phyloP scores from a whole-genome alignment of 441 rosid species.

The Syzygium malaccense region DNA sequence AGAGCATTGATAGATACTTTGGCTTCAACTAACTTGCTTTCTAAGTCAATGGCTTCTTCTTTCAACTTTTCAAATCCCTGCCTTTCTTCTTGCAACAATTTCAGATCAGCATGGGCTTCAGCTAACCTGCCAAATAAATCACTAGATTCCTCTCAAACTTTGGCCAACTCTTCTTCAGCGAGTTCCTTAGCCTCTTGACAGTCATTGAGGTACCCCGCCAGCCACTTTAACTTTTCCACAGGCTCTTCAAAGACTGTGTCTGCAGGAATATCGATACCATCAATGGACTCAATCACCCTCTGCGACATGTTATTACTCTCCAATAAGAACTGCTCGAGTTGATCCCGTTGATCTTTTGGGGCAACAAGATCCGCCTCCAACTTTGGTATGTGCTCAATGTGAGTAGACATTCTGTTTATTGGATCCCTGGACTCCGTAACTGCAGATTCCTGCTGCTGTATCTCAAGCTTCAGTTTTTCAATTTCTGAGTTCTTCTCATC shows the following conservation, averaged over 20 bases:
- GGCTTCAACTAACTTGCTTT: conserved; percentile 39
- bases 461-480: conserved; percentile 53
- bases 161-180: conserved; percentile 48
- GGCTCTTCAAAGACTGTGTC: conserved; percentile 45
- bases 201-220: conserved; percentile 46
- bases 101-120: not conserved
- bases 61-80: not conserved
- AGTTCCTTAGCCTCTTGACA: conserved; percentile 44
- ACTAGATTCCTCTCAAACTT: conserved; percentile 37
- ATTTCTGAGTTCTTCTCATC: conserved; percentile 70
- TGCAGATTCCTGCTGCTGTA: conserved; percentile 47
- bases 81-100: not conserved
- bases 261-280: conserved; percentile 39
- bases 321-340: conserved; percentile 49
- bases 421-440: conserved; percentile 48
- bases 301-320: conserved; percentile 53
- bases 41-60: not conserved
- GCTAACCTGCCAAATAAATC: conserved; percentile 23
- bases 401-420: conserved; percentile 40
- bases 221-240: conserved; percentile 53
- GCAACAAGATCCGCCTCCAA: conserved; percentile 63
- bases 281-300: conserved; percentile 44
- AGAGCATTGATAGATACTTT: conserved; percentile 20
- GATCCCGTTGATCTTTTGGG: conserved; percentile 41
- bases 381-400: conserved; percentile 42